Evolutionary conservation across 2,329 filamentous ascomycete species (phyloP).

Genomic region (Colletotrichum sp.): DNA sequence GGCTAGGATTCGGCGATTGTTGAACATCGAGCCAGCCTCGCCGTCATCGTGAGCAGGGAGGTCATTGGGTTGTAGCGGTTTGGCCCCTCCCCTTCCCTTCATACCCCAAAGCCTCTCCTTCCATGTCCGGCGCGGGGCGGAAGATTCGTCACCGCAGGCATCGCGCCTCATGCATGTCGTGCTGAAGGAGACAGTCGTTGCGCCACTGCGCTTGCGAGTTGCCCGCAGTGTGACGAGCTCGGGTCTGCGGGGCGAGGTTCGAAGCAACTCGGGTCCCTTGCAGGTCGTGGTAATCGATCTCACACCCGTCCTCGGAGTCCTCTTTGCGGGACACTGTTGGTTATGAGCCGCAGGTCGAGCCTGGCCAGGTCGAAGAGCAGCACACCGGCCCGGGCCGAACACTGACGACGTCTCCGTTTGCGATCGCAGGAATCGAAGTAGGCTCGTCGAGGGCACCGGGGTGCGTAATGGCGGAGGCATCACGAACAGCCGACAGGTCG

Average conservation of each 20-base stretch:
- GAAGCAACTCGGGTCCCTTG: constrained; percentile 22
- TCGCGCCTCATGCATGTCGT: constrained; percentile 29
- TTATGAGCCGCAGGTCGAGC: not conserved
- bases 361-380: not conserved
- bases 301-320: constrained; percentile 23
- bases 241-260: constrained; percentile 34
- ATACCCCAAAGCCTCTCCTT: constrained; percentile 54
- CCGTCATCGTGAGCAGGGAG: constrained; percentile 65
- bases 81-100: constrained; percentile 38
- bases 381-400: constrained; percentile 44
- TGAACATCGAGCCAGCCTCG: constrained; percentile 67
- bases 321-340: not conserved
- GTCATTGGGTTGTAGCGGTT: constrained; percentile 59
- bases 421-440: constrained; percentile 75
- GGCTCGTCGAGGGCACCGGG: constrained; percentile 56
- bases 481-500: constrained; percentile 22
- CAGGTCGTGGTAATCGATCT: constrained; percentile 21
- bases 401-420: constrained; percentile 68
- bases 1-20: constrained; percentile 70
- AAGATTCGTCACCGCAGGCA: constrained; percentile 28
- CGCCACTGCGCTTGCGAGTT: not conserved
- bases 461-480: constrained; percentile 43
- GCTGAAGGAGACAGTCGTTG: constrained; percentile 28
- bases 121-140: constrained; percentile 42
- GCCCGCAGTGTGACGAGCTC: constrained; percentile 19